These are phyloP conservation scores for Pinus tabuliformis DNA, from an alignment of 75 land plant species.

Conservation along the genomic window DNA sequence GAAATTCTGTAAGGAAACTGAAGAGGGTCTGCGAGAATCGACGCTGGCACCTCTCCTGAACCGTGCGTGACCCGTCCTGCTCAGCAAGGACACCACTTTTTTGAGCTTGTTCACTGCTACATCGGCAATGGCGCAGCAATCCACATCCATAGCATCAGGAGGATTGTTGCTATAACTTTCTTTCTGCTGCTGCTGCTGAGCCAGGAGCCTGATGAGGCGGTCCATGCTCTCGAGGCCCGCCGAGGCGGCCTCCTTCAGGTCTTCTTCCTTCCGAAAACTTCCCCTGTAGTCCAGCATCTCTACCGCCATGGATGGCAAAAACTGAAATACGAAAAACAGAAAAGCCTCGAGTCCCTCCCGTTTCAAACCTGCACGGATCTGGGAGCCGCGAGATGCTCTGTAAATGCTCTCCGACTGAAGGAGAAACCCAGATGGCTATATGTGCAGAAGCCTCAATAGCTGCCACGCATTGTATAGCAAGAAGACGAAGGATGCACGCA, in stretches of 20 bases:
- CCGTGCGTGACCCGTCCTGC: conserved; percentile 83
- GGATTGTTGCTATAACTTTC: not conserved
- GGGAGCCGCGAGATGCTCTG: too few relatives aligned
- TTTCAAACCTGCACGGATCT: not conserved
- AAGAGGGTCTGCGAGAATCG: not conserved
- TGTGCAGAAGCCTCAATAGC: not conserved
- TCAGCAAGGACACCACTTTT: conserved; percentile 77
- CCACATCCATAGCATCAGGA: conserved; percentile 11
- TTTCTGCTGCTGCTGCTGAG: conserved; percentile 21
- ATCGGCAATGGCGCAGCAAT: conserved; percentile 52
- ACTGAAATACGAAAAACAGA: not conserved
- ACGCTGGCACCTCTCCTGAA: conserved; percentile 69
- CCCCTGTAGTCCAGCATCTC: conserved; percentile 17
- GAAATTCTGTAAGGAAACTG: conserved; percentile 4
- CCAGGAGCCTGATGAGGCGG: conserved; percentile 33
- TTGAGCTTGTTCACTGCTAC: conserved; percentile 70
- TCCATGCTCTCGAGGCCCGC: conserved; percentile 49
- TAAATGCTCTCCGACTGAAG: not conserved
- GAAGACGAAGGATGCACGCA: not conserved
- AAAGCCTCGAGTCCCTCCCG: not conserved
- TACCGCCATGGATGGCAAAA: conserved; percentile 24
- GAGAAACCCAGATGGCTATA: not conserved
- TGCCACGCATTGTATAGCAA: too few relatives aligned
- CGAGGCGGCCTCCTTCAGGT: conserved; percentile 44
- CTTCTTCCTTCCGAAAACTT: conserved; percentile 22